Percentiles rank a stretch among this genome's conserved stretches.
Evolutionary conservation across 306 rosid species (phyloP).

Genomic region (Boehmeria nivea): DNA sequence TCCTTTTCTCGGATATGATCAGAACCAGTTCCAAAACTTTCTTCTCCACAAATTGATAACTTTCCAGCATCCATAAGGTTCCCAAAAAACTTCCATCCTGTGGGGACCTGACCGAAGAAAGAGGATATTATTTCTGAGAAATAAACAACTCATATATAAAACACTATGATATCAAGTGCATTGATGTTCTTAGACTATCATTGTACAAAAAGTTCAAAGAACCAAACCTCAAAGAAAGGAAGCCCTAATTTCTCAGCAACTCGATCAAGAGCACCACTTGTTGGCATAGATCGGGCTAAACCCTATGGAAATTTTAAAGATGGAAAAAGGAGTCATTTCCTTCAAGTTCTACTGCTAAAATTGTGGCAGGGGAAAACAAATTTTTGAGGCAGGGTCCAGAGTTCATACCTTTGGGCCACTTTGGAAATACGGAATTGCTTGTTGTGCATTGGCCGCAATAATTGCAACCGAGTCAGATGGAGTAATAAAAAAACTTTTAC

Average conservation of each 20-base stretch:
- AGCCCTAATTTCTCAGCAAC: slow-evolving; percentile 86
- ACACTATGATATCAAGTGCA: slow-evolving; percentile 18
- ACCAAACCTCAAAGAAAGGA: slow-evolving; percentile 78
- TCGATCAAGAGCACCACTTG: slow-evolving; percentile 89
- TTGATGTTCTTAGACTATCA: neutral
- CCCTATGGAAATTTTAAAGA: slow-evolving; percentile 47
- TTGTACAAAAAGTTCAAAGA: slow-evolving; percentile 5
- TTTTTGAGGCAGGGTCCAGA: slow-evolving; percentile 7
- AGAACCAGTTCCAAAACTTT: slow-evolving; percentile 97
- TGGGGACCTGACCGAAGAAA: slow-evolving; percentile 63
- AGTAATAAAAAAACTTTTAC: slow-evolving; percentile 78
- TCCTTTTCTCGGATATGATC: slow-evolving; percentile 99
- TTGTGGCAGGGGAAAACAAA: slow-evolving; percentile 1
- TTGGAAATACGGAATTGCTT: slow-evolving; percentile 79
- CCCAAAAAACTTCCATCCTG: slow-evolving; percentile 98
- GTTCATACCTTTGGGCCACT: slow-evolving; percentile 60
- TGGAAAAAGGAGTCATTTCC: neutral
- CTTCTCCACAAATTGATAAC: slow-evolving; percentile 93
- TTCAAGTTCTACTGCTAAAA: slow-evolving; percentile 14
- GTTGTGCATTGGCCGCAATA: slow-evolving; percentile 92
- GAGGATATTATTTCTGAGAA: slow-evolving; percentile 19
- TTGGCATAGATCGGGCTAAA: slow-evolving; percentile 97
- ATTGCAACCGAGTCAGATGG: slow-evolving; percentile 98
- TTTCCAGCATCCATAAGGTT: slow-evolving; percentile 98
- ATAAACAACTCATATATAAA: slow-evolving; percentile 15